Conservation (phyloP, 768 basidiomycete species). For the Lentinus brumalis region DNA sequence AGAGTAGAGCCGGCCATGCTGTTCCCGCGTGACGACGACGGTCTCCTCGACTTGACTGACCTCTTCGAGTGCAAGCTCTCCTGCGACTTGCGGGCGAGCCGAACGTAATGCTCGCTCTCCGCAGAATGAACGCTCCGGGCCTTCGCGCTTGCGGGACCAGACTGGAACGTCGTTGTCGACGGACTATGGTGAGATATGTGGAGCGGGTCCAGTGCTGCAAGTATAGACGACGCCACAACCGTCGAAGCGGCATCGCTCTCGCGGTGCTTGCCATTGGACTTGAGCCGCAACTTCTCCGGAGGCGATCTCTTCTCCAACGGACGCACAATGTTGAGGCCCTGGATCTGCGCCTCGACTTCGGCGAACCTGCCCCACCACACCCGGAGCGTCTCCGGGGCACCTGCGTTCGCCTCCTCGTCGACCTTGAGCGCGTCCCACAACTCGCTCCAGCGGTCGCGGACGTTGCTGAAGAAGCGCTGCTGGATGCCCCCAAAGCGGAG, state of each 20-base stretch:
- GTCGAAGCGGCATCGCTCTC: constrained; percentile 17
- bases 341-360: constrained; percentile 58
- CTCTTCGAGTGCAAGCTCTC: constrained; percentile 42
- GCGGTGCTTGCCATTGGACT: constrained; percentile 11
- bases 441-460: constrained; percentile 70
- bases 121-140: constrained; percentile 21
- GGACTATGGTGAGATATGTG: constrained; percentile 14
- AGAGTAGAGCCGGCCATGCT: constrained; percentile 12
- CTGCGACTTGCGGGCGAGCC: constrained; percentile 33
- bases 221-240: constrained; percentile 22
- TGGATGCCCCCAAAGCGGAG: constrained; percentile 58
- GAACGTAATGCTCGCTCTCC: constrained; percentile 15
- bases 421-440: constrained; percentile 69
- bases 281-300: constrained; percentile 16
- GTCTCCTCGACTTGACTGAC: constrained; percentile 40
- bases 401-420: constrained; percentile 50
- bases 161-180: constrained; percentile 17
- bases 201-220: constrained; percentile 24
- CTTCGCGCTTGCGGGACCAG: constrained; percentile 18
- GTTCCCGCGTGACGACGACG: constrained; percentile 23
- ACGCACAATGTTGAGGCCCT: constrained; percentile 39
- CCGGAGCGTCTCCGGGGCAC: constrained; percentile 64
- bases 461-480: constrained; percentile 57
- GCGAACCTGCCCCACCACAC: constrained; percentile 74
- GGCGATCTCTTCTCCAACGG: constrained; percentile 33